Percentiles rank a stretch among this genome's conserved stretches.
phyloP scores from a whole-genome alignment of 306 rosid genomes.

The Canavalia ensiformis region DNA sequence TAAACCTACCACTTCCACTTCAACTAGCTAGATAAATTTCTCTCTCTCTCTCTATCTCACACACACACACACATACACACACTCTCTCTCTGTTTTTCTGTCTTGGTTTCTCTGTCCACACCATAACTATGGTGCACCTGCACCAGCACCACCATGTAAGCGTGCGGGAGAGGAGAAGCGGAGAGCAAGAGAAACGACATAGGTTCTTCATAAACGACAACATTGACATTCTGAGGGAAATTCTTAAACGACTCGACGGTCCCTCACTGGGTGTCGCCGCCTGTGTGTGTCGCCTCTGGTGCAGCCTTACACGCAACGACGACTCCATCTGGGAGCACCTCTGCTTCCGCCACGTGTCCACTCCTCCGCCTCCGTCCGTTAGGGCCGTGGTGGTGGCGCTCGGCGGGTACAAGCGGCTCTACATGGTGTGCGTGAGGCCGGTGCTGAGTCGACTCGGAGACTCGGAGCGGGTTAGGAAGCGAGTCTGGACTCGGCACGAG shows the following conservation, averaged over 20 bases:
- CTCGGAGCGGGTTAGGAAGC: slow-evolving; percentile 59
- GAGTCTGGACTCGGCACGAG: slow-evolving; percentile 77
- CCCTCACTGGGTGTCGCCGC: slow-evolving; percentile 86
- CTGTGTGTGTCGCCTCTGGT: slow-evolving; percentile 93
- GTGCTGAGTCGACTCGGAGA: slow-evolving; percentile 83
- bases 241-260: slow-evolving; percentile 92
- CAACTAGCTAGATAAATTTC: not conserved
- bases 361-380: slow-evolving; percentile 64
- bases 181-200: slow-evolving; percentile 52
- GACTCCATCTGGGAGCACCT: slow-evolving; percentile 95
- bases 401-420: slow-evolving; percentile 89
- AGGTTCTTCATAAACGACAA: slow-evolving; percentile 88
- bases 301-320: slow-evolving; percentile 69
- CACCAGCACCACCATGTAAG: slow-evolving; percentile 39
- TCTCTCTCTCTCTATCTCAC: not conserved
- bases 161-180: slow-evolving; percentile 44
- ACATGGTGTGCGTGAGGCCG: slow-evolving; percentile 82
- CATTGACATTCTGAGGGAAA: slow-evolving; percentile 81
- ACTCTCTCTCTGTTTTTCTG: not conserved
- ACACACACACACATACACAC: too few species aligned
- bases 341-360: slow-evolving; percentile 79
- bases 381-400: slow-evolving; percentile 76
- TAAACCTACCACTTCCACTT: slow-evolving; percentile 26
- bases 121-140: slow-evolving; percentile 43
- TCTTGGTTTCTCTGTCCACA: not conserved